phyloP scores from a whole-genome alignment of 352 stramenopile genomes.

The Globisporangium paddicum region DNA sequence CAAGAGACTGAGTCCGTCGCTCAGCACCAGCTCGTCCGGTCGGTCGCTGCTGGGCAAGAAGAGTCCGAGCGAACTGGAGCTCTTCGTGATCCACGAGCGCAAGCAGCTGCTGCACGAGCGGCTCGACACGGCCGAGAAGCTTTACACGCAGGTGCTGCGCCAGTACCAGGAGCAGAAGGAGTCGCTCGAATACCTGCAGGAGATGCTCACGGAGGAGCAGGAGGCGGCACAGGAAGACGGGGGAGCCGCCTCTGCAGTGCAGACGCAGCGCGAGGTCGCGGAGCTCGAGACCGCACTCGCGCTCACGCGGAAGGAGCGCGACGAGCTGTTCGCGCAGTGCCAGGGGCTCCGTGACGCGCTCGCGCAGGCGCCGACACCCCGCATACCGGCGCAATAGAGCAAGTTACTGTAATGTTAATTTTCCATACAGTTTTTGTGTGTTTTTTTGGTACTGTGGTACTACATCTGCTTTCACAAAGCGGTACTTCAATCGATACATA shows the following conservation, averaged over 20 bases:
- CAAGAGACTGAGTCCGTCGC: background rate
- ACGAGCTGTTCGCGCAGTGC: conserved; percentile 61
- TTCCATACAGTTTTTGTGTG: no score
- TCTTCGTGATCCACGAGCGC: conserved; percentile 32
- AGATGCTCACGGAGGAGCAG: conserved; percentile 50
- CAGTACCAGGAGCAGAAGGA: conserved; percentile 63
- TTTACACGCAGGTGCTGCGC: conserved; percentile 66
- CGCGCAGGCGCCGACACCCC: conserved; percentile 3
- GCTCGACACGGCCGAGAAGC: conserved; percentile 63
- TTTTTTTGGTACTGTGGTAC: no score
- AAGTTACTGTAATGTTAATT: no score
- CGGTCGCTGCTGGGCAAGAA: conserved; percentile 23
- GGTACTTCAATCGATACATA: background rate
- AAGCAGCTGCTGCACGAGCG: conserved; percentile 48
- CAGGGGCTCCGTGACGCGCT: conserved; percentile 51
- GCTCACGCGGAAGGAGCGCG: conserved; percentile 40
- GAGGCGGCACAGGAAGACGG: conserved; percentile 23
- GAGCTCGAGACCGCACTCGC: conserved; percentile 24
- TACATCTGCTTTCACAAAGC: no score
- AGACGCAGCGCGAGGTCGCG: conserved; percentile 22
- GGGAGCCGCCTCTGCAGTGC: background rate
- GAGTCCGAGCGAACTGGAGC: conserved; percentile 19
- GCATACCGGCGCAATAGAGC: background rate
- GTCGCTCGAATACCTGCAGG: conserved; percentile 53
- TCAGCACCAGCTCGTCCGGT: conserved; percentile 21